Conservation (phyloP, 2,329 filamentous ascomycete species). For the Hypoxylon sp. region DNA sequence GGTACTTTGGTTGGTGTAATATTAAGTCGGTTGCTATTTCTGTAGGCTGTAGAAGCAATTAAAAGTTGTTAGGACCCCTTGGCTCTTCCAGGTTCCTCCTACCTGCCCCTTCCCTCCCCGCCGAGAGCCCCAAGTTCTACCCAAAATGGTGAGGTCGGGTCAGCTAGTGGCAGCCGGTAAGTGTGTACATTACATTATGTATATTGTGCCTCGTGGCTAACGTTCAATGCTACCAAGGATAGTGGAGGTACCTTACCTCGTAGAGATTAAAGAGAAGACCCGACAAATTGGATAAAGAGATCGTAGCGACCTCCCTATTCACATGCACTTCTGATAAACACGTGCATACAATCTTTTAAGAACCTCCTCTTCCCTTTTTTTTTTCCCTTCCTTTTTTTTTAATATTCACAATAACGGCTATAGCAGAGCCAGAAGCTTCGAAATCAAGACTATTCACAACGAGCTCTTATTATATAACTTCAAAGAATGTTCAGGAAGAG, state of each 20-base stretch:
- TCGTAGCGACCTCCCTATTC: slow-evolving; percentile 14
- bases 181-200: slow-evolving; percentile 15
- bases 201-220: slow-evolving; percentile 20
- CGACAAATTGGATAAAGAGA: slow-evolving; percentile 37
- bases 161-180: slow-evolving; percentile 8
- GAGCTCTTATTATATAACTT: neutral
- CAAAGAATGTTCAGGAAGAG: neutral
- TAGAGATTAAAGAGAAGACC: slow-evolving; percentile 19
- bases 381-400: neutral
- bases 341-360: neutral
- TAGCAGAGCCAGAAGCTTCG: neutral
- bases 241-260: slow-evolving; percentile 12
- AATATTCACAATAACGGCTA: neutral
- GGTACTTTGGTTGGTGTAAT: slow-evolving; percentile 32
- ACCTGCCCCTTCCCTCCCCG: slow-evolving; percentile 33
- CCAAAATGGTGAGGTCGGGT: slow-evolving; percentile 30
- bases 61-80: slow-evolving; percentile 37
- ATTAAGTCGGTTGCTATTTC: slow-evolving; percentile 30
- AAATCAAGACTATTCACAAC: neutral
- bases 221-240: neutral
- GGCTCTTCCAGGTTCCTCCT: slow-evolving; percentile 19
- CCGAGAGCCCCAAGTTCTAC: slow-evolving; percentile 40
- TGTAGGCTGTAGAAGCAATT: slow-evolving; percentile 34
- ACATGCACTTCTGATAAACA: neutral
- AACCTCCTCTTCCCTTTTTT: neutral